These are phyloP conservation scores for Acacia crassicarpa DNA, from an alignment of 306 rosid genomes.

Conservation along the genomic window DNA sequence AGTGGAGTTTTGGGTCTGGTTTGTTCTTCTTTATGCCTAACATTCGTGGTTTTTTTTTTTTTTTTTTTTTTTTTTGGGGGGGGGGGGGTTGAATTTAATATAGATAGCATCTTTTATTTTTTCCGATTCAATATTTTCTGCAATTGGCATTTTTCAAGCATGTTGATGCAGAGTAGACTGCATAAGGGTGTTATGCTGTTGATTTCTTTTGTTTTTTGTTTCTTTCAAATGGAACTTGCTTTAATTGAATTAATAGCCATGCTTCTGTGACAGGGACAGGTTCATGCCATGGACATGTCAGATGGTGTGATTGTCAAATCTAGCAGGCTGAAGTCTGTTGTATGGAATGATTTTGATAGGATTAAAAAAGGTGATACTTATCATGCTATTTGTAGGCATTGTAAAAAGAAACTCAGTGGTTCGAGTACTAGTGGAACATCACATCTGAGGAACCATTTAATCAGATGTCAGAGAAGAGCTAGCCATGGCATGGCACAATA, in stretches of 20 bases:
- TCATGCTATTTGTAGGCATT: slow-evolving; percentile 93
- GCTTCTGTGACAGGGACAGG: slow-evolving; percentile 51
- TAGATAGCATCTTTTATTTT: not conserved
- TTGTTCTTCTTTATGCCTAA: not conserved
- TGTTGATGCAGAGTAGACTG: not conserved
- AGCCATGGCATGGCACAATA: slow-evolving; percentile 66
- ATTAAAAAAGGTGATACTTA: slow-evolving; percentile 89
- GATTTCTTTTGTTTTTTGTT: not conserved
- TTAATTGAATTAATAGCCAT: slow-evolving; percentile 31
- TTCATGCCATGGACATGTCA: slow-evolving; percentile 82
- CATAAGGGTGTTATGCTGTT: slow-evolving; percentile 6
- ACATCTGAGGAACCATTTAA: slow-evolving; percentile 93
- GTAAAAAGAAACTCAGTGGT: slow-evolving; percentile 97
- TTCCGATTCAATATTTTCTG: not conserved
- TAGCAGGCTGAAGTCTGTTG: slow-evolving; percentile 88
- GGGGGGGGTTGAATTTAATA: too few relatives aligned
- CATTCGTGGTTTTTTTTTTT: not conserved
- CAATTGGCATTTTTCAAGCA: not conserved
- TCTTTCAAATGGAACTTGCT: not conserved
- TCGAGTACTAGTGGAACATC: slow-evolving; percentile 99
- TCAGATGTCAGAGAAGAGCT: slow-evolving; percentile 92
- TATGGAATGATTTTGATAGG: slow-evolving; percentile 98
- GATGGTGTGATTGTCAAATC: slow-evolving; percentile 90
- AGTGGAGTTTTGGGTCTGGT: not conserved
- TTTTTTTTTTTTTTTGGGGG: too few relatives aligned